Evolutionary conservation across 805 yeast genomes (phyloP), one percentile per base, ranked within the genome.

Genomic region (Teunomyces cretensis): DNA sequence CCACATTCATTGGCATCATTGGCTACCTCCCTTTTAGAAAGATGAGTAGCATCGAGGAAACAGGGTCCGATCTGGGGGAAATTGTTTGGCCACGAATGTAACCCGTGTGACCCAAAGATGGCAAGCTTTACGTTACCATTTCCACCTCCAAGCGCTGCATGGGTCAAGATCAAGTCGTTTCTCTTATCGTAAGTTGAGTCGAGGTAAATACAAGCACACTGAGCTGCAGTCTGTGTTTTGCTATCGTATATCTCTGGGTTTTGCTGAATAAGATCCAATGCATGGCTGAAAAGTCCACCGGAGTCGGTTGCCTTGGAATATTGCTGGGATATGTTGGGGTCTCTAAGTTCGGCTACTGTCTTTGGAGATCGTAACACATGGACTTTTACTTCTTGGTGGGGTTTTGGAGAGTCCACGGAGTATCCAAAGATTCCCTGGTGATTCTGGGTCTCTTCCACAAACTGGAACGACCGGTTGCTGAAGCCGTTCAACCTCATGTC

Each of bases 111-210:
- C 5, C 99, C 99, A 65, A 91, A 92, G 8, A 94, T 89, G 1
- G 96, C 98, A 44, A 94, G 66, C 51, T 82, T 82, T 35, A 88
- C 70, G 35, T 80, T 70, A 33, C 76, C 83, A 19, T 76, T 75
- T 9, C 94, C 94, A 24, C 98, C 98, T 38, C 98, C 98, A 13
- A 92, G 68, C 0, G 98, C 98, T 2, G 97, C 97, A 67, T 94
- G 98, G 2, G 89, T 88, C 30, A 81, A 62, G 39, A 94, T 82
- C 51, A 86, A 65, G 14, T 80, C 72, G 27, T 67, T 64, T 33
- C 66, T 56, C 2, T 70, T 64, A 61, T 91, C 96, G 86, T 89
- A 94, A 58, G 85, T 90, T 1, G 95, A 76, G 65, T 94, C 99
- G 53, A 90, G 62, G 53, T 82, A 84, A 61, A 92, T 73, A 16